Conservation (phyloP, 2,329 filamentous ascomycete genomes). For the Claviceps fusiformis region DNA sequence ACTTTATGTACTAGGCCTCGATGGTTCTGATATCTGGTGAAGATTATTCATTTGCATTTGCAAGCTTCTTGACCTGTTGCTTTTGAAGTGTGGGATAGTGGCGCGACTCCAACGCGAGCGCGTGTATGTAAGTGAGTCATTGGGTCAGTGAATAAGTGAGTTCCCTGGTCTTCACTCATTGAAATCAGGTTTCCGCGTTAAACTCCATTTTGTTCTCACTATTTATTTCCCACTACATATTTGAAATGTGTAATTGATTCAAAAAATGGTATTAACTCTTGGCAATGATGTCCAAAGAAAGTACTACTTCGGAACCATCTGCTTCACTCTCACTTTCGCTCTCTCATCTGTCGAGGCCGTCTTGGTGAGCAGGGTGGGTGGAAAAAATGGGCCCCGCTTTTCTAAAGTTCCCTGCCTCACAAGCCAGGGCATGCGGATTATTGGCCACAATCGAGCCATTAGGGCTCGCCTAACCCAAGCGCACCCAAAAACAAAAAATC, state of each 20-base stretch:
- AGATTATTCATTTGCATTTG: background rate
- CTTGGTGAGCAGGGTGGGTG: background rate
- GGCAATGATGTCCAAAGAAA: background rate
- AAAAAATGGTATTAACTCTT: background rate
- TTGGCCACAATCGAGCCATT: slow-evolving; percentile 12
- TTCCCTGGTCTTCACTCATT: background rate
- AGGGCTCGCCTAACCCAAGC: slow-evolving; percentile 20
- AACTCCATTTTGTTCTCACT: background rate
- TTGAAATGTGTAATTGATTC: background rate
- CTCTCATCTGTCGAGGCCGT: background rate
- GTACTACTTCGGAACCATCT: background rate
- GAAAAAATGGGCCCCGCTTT: slow-evolving; percentile 5
- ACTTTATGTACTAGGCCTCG: background rate
- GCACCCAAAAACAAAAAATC: slow-evolving; percentile 11
- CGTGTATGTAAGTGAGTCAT: background rate
- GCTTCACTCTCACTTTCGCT: background rate
- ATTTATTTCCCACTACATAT: background rate
- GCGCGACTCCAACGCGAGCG: background rate
- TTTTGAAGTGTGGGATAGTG: background rate
- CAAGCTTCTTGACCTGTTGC: background rate
- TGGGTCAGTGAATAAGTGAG: background rate
- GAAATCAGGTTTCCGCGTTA: background rate
- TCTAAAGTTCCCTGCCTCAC: slow-evolving; percentile 7
- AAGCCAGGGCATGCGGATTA: slow-evolving; percentile 9
- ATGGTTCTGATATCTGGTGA: background rate